phyloP scores from a whole-genome alignment of 495 filamentous ascomycete genomes.

The Aspergillus diversus region DNA sequence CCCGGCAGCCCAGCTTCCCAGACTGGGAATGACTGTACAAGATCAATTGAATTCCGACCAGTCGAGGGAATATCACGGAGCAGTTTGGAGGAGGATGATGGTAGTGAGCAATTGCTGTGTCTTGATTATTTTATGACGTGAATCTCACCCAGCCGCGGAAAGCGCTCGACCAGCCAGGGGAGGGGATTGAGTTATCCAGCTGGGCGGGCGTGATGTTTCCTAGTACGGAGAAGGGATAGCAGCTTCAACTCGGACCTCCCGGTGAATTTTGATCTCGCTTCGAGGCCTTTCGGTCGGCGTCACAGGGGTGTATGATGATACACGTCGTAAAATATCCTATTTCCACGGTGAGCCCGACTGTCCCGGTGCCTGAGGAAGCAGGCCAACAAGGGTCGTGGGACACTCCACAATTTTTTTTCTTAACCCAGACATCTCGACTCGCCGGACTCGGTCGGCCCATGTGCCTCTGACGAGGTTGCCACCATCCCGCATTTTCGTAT shows the following conservation, averaged over 20 bases:
- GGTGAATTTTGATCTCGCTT: constrained; percentile 10
- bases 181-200: constrained; percentile 6
- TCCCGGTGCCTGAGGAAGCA: constrained; percentile 3
- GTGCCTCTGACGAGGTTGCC: neutral
- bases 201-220: constrained; percentile 10
- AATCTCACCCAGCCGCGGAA: constrained; percentile 19
- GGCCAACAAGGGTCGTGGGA: neutral
- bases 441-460: neutral
- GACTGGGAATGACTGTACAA: too few relatives aligned
- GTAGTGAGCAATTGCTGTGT: neutral
- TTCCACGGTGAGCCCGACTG: constrained; percentile 9
- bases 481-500: neutral
- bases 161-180: constrained; percentile 16
- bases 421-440: neutral
- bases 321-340: constrained; percentile 20
- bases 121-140: neutral
- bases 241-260: constrained; percentile 21
- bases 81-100: neutral
- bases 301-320: constrained; percentile 13
- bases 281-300: constrained; percentile 3
- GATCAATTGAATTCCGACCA: too few relatives aligned
- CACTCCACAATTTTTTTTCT: neutral
- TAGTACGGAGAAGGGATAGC: constrained; percentile 21
- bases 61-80: neutral
- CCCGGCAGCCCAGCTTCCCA: too few relatives aligned